Base-by-base conservation (phyloP, 768 basidiomycete species). In the Cystobasidiopsis lactophilus region DNA sequence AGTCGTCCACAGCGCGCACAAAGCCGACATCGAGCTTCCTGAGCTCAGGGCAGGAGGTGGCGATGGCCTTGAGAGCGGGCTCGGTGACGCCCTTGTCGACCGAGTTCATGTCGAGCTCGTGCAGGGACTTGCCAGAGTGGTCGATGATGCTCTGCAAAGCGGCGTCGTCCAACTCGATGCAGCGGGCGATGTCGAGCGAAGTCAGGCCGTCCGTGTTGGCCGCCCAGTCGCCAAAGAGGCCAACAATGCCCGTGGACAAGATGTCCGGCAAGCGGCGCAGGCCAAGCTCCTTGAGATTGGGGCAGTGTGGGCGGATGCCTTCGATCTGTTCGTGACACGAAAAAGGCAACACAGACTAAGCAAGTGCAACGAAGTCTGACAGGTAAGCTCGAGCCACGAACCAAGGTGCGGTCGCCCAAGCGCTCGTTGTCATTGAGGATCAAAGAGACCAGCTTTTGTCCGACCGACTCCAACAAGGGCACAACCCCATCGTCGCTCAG, bases 401-500 rank as follows among this genome's bases (percentile, higher is more conserved):
- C n/a, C 44, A 61, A 21, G 39, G 57, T 49, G 13, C 55, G 2
- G 38, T 58, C 52, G 49, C 52, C 38, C 13, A 51, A 29, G 35
- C 48, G 21, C 27, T 43, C 5, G 43, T 55, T 50, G 52, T 51
- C 56, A 23, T 58, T 55, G 19, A 62, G 45, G 5, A 53, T 49
- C 39, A 62, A 47, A 16, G 51, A 39, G 27, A 41, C 44, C 16
- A 62, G 50, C 9, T 45, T 53, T 2, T 21, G 18, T 7, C 61
- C 61, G 14, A 61, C 46, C 26, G 38, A 35, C 47, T 45, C 35
- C 23, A 62, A 37, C 21, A 62, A 40, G 21, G 48, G 51, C 3
- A 61, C 39, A 27, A 62, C 54, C 10, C 52, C 56, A 4, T 56
- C 63, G 41, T 69, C 66, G 27, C 65, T 64, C 50, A 93, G 68